Evolutionary conservation across 176 grass and related monocot genomes (phyloP).

Genomic region (Tillandsia fasciculata): DNA sequence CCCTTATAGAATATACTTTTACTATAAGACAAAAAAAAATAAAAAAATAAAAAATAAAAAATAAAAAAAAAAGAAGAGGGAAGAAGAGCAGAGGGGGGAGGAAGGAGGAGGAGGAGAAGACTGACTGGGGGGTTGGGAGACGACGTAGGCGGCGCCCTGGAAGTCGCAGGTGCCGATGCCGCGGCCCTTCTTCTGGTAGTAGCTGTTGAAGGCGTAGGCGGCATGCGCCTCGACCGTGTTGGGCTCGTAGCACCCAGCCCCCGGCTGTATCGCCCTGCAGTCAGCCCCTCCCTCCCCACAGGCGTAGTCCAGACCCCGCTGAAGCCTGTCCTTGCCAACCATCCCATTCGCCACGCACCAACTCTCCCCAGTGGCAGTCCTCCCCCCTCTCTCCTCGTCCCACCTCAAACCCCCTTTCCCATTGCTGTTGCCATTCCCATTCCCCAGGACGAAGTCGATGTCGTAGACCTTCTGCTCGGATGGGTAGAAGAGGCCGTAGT

Average conservation of each 20-base stretch:
- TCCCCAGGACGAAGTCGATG: slow-evolving; percentile 60
- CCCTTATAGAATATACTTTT: no score
- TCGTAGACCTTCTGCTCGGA: slow-evolving; percentile 88
- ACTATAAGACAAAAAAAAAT: no score
- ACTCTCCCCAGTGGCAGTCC: slow-evolving; percentile 24
- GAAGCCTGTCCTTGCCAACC: slow-evolving; percentile 34
- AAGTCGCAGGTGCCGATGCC: slow-evolving; percentile 72
- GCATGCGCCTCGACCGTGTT: slow-evolving; percentile 79
- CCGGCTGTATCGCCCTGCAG: slow-evolving; percentile 77
- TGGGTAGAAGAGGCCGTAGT: slow-evolving; percentile 93
- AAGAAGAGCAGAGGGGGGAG: neutral
- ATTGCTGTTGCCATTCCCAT: neutral
- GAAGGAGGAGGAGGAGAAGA: neutral
- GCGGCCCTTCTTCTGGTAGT: slow-evolving; percentile 57
- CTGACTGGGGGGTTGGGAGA: slow-evolving; percentile 55
- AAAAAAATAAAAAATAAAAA: no score
- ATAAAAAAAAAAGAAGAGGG: no score
- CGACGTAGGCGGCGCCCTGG: slow-evolving; percentile 63
- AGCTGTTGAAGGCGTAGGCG: slow-evolving; percentile 63
- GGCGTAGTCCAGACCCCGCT: slow-evolving; percentile 71
- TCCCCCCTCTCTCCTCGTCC: slow-evolving; percentile 8
- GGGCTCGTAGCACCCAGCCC: slow-evolving; percentile 70
- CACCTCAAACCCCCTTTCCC: neutral
- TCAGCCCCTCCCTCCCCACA: slow-evolving; percentile 71
- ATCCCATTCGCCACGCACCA: slow-evolving; percentile 85